Conservation (phyloP, 2,329 filamentous ascomycete species). For the Arthroderma sp. region DNA sequence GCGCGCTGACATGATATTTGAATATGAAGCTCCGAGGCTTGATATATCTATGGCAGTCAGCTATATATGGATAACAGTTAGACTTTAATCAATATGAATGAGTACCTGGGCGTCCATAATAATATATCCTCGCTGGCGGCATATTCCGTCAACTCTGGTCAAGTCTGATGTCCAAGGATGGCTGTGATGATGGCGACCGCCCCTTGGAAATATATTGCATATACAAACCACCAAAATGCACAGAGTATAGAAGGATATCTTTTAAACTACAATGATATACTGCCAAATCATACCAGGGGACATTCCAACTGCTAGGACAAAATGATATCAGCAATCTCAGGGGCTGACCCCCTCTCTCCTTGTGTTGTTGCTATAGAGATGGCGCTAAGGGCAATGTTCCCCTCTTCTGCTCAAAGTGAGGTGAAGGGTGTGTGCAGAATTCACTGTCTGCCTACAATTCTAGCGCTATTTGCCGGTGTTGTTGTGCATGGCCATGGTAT, state of each 20-base stretch:
- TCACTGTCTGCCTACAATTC: neutral
- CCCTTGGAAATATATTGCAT: neutral
- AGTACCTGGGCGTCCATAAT: no score
- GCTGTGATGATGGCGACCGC: no score
- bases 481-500: neutral
- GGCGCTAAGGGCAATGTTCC: neutral
- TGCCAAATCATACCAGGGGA: neutral
- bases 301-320: neutral
- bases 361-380: neutral
- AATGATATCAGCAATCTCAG: neutral
- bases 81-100: no score
- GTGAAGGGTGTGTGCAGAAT: neutral
- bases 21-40: neutral
- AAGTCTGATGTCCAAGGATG: no score
- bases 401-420: neutral
- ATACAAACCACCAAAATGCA: neutral
- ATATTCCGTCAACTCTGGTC: no score
- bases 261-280: neutral
- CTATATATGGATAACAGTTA: no score
- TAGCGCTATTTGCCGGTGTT: neutral
- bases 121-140: no score
- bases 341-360: neutral
- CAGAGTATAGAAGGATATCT: no score
- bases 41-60: neutral
- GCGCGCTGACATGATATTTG: neutral